Percentiles rank a stretch among this genome's conserved stretches.
These are phyloP conservation scores for Penicillium freii DNA, from an alignment of 2,329 filamentous ascomycete genomes.

Conservation along the genomic window DNA sequence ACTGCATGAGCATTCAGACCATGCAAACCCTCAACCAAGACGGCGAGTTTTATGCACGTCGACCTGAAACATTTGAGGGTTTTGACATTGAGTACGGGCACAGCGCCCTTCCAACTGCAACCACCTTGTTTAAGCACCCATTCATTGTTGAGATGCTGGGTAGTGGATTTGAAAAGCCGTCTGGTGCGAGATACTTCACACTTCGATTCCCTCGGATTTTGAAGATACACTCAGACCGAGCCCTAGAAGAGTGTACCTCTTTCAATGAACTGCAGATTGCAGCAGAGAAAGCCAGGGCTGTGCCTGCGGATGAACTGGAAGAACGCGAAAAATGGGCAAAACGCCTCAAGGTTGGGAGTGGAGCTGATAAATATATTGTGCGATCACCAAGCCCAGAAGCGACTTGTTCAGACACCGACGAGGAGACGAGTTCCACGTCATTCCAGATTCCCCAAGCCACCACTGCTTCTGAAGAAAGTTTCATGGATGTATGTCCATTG, in stretches of 20 bases:
- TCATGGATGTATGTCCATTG: neutral
- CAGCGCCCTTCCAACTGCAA: conserved; percentile 35
- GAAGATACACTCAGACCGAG: conserved; percentile 75
- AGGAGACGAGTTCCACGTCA: neutral
- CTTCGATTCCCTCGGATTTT: conserved; percentile 73
- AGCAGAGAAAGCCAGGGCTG: conserved; percentile 57
- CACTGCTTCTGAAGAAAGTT: neutral
- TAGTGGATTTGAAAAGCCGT: conserved; percentile 72
- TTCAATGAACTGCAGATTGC: conserved; percentile 69
- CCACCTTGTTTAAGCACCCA: conserved; percentile 63
- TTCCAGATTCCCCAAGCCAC: neutral
- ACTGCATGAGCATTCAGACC: conserved; percentile 50
- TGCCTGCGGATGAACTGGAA: conserved; percentile 54
- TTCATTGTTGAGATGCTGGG: conserved; percentile 78
- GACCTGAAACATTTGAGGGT: conserved; percentile 29
- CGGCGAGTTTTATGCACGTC: conserved; percentile 48
- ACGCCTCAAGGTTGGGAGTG: conserved; percentile 57
- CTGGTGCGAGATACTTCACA: conserved; percentile 68
- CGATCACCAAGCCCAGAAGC: conserved; percentile 27
- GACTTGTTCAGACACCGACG: conserved; percentile 17
- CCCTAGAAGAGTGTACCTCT: conserved; percentile 65
- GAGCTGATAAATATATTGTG: conserved; percentile 24
- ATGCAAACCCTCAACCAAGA: conserved; percentile 52
- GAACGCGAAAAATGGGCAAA: conserved; percentile 62
- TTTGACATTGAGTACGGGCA: conserved; percentile 52